Evolutionary conservation across 2,329 filamentous ascomycete genomes (phyloP).

Genomic region (Rutstroemia sp.): DNA sequence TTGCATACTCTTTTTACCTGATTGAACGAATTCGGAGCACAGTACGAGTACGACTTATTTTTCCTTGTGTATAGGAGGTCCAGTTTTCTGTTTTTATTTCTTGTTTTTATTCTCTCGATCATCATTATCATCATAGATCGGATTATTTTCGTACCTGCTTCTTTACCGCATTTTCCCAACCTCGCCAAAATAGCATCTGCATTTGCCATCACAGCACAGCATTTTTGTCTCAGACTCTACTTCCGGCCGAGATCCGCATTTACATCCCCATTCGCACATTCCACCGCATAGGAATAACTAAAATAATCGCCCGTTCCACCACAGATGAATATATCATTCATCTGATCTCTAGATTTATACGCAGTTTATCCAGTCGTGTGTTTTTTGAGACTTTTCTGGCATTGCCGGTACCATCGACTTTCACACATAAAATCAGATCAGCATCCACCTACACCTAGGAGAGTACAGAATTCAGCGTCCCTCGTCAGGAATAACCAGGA

Average conservation of each 20-base stretch:
- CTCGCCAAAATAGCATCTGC: neutral
- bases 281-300: neutral
- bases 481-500: neutral
- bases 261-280: neutral
- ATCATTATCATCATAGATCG: neutral
- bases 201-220: neutral
- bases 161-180: constrained; percentile 7
- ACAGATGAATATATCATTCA: neutral
- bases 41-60: neutral
- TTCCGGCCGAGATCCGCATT: neutral
- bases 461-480: neutral
- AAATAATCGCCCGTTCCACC: neutral
- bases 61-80: neutral
- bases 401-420: neutral
- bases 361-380: neutral
- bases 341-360: neutral
- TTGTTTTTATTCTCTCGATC: neutral
- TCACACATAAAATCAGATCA: neutral
- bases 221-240: neutral
- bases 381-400: neutral
- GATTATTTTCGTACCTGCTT: neutral
- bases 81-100: neutral
- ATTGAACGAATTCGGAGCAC: neutral
- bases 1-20: neutral
- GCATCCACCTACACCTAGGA: neutral